These are phyloP conservation scores for Dendrothele bispora DNA, from an alignment of 768 basidiomycete species.

Conservation along the genomic window DNA sequence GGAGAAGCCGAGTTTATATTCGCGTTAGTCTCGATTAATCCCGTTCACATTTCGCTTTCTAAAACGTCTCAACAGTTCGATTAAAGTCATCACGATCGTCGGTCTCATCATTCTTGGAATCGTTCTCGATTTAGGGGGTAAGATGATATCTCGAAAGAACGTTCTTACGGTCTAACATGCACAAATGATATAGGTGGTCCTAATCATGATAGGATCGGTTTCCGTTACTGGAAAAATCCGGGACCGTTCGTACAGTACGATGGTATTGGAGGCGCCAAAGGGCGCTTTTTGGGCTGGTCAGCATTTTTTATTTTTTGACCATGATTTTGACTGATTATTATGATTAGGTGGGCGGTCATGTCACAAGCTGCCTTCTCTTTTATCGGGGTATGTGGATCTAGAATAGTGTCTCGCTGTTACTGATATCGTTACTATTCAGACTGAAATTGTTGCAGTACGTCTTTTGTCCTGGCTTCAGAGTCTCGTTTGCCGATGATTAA, in stretches of 20 bases:
- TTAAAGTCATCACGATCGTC: conserved; percentile 86
- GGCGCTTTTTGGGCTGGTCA: conserved; percentile 68
- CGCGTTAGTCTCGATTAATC: conserved; percentile 57
- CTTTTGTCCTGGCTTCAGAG: background rate
- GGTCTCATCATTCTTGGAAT: conserved; percentile 71
- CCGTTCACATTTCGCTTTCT: background rate
- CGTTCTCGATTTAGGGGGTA: conserved; percentile 79
- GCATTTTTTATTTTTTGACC: conserved; percentile 26
- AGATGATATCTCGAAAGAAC: conserved; percentile 8
- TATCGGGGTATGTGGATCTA: no score
- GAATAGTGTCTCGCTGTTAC: no score
- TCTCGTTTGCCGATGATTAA: background rate
- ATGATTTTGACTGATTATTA: conserved; percentile 35
- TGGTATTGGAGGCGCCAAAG: conserved; percentile 63
- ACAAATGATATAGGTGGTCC: conserved; percentile 60
- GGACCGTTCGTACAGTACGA: conserved; percentile 82
- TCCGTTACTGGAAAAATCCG: conserved; percentile 47
- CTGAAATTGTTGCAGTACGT: conserved; percentile 88
- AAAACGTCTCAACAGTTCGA: conserved; percentile 43
- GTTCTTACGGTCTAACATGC: background rate
- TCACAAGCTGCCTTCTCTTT: conserved; percentile 91
- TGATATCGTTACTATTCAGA: no score
- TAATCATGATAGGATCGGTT: conserved; percentile 62
- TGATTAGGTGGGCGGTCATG: conserved; percentile 63
- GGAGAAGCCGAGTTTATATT: conserved; percentile 88